Conservation (phyloP, 2,329 filamentous ascomycete species). For the Madurella mycetomatis region DNA sequence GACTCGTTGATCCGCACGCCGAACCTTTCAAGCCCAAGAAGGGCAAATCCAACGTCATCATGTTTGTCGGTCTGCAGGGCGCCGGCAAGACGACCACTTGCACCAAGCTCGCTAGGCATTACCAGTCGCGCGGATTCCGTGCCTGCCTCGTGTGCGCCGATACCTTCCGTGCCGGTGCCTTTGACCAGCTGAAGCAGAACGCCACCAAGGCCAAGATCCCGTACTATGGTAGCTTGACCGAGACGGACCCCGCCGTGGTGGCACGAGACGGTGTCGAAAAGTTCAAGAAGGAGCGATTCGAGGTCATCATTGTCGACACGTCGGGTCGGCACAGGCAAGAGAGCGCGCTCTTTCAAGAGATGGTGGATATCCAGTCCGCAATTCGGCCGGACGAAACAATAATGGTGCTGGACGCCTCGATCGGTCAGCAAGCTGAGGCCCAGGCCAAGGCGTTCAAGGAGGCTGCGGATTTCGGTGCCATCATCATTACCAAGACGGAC, state of each 20-base stretch:
- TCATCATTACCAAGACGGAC: slow-evolving; percentile 98
- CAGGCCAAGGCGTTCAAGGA: slow-evolving; percentile 97
- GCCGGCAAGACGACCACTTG: slow-evolving; percentile 97
- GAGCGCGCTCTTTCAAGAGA: slow-evolving; percentile 91
- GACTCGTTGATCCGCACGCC: slow-evolving; percentile 90
- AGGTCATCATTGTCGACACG: slow-evolving; percentile 98
- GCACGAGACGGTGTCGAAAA: slow-evolving; percentile 95
- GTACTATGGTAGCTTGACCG: slow-evolving; percentile 93
- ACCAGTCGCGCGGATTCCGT: slow-evolving; percentile 89
- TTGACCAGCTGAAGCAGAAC: slow-evolving; percentile 98
- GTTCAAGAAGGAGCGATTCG: slow-evolving; percentile 98
- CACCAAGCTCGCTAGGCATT: slow-evolving; percentile 93
- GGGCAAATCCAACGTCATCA: slow-evolving; percentile 92
- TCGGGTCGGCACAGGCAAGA: slow-evolving; percentile 94
- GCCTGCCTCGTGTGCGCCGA: slow-evolving; percentile 94
- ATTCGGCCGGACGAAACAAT: slow-evolving; percentile 94
- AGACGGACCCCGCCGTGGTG: slow-evolving; percentile 91
- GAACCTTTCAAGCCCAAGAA: slow-evolving; percentile 97
- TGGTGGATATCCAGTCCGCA: slow-evolving; percentile 91
- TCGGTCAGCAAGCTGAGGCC: slow-evolving; percentile 91
- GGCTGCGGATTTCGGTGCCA: slow-evolving; percentile 92
- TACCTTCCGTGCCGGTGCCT: slow-evolving; percentile 96
- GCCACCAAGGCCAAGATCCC: slow-evolving; percentile 98
- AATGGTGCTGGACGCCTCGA: slow-evolving; percentile 95
- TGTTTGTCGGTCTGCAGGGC: slow-evolving; percentile 98